Evolutionary conservation across 192 early-diverging fungal genomes (phyloP).

Genomic region (Coemansia javaensis): DNA sequence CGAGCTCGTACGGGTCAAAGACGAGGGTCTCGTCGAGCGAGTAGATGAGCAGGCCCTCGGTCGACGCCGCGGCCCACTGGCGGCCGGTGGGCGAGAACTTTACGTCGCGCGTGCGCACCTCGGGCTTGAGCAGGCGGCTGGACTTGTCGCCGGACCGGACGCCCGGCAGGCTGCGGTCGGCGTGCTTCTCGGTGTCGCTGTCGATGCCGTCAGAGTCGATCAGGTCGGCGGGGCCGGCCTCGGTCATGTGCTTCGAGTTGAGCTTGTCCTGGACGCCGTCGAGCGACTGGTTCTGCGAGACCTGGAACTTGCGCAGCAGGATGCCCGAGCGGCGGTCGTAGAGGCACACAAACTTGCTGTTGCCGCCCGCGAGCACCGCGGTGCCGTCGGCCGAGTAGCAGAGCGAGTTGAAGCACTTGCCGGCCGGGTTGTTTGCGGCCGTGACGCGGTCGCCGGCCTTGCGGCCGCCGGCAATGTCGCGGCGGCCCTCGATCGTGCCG

Average conservation of each 20-base stretch:
- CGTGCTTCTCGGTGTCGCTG: slow-evolving; percentile 74
- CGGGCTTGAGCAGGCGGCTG: slow-evolving; percentile 67
- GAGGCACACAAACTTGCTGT: slow-evolving; percentile 92
- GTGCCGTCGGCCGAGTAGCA: slow-evolving; percentile 94
- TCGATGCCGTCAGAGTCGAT: slow-evolving; percentile 77
- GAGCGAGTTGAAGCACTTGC: slow-evolving; percentile 87
- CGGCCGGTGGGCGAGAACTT: slow-evolving; percentile 91
- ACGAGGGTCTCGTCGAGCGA: slow-evolving; percentile 86
- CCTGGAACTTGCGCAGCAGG: slow-evolving; percentile 85
- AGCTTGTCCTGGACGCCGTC: slow-evolving; percentile 90
- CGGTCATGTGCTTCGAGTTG: slow-evolving; percentile 89
- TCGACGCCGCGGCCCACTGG: slow-evolving; percentile 93
- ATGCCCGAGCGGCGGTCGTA: slow-evolving; percentile 74
- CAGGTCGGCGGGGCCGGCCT: slow-evolving; percentile 80
- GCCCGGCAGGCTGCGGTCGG: slow-evolving; percentile 81
- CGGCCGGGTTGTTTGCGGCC: slow-evolving; percentile 75
- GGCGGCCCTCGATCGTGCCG: slow-evolving; percentile 81
- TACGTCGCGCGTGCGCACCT: slow-evolving; percentile 79
- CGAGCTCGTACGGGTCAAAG: slow-evolving; percentile 98
- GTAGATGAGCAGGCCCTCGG: slow-evolving; percentile 94
- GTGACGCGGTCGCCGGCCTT: slow-evolving; percentile 72
- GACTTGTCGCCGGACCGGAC: slow-evolving; percentile 81
- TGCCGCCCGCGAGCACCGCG: slow-evolving; percentile 89
- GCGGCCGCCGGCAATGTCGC: slow-evolving; percentile 88
- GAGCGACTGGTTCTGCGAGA: slow-evolving; percentile 87